A percentile compares a stretch with the other conserved stretches of the same genome.
These are phyloP conservation scores for Starmerella riodocensis DNA, from an alignment of 805 yeast genomes.

Conservation along the genomic window DNA sequence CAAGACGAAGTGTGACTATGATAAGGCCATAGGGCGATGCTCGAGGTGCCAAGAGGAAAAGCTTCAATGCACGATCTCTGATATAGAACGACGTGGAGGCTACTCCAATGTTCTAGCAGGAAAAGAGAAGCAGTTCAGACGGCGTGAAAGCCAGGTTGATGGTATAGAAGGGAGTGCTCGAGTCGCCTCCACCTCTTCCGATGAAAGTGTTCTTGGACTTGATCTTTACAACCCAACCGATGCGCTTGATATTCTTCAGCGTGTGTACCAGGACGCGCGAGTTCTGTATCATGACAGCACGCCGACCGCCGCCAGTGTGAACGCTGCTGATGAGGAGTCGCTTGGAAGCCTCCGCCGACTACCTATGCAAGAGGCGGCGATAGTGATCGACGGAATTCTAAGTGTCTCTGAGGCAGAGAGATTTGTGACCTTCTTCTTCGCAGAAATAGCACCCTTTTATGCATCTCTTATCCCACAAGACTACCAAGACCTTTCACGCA, in stretches of 20 bases:
- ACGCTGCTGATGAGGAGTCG: too few relatives aligned
- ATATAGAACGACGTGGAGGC: slow-evolving; percentile 5
- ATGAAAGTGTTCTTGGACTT: slow-evolving; percentile 2
- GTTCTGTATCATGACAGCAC: too few relatives aligned
- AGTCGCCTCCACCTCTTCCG: background rate
- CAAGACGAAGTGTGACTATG: slow-evolving; percentile 5
- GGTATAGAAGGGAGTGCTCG: background rate
- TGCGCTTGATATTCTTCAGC: slow-evolving; percentile 3
- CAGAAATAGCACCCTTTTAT: slow-evolving; percentile 8
- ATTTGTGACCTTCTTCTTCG: slow-evolving; percentile 7
- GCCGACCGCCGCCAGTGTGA: too few relatives aligned
- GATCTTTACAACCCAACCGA: slow-evolving; percentile 3
- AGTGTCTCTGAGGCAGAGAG: slow-evolving; percentile 6
- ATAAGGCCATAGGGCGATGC: background rate
- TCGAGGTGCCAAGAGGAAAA: slow-evolving; percentile 4
- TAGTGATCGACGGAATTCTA: slow-evolving; percentile 6
- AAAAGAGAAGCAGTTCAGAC: background rate
- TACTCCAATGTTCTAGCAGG: slow-evolving; percentile 7
- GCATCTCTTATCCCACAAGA: slow-evolving; percentile 7
- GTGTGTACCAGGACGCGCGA: background rate
- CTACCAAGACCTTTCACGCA: slow-evolving; percentile 7
- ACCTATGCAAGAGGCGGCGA: slow-evolving; percentile 1
- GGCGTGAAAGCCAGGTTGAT: background rate
- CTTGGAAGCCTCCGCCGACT: too few relatives aligned
- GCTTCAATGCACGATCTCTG: slow-evolving; percentile 1